Percentiles rank a stretch among this genome's conserved stretches.
Evolutionary conservation across 179 eudicot genomes (phyloP).

Genomic region (Carnegiea gigantea): DNA sequence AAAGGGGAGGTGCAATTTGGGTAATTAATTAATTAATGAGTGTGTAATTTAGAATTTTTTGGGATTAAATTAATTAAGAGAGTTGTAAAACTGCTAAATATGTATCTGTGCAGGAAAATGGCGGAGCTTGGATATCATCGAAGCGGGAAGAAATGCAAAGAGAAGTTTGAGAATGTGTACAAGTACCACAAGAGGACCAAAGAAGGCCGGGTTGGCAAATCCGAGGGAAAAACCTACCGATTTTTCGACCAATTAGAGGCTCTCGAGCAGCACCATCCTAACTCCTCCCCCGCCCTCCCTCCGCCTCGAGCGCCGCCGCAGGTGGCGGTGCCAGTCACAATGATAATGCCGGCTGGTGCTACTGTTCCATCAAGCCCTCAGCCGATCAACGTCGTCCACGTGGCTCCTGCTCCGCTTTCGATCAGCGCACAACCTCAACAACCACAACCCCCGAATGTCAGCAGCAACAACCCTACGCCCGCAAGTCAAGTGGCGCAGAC

Average conservation of each 20-base stretch:
- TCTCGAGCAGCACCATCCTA: conserved; percentile 32
- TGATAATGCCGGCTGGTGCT: conserved; percentile 38
- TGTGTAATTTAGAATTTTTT: not conserved
- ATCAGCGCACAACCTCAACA: not conserved
- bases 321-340: conserved; percentile 39
- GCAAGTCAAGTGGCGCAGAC: not conserved
- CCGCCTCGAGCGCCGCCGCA: conserved; percentile 25
- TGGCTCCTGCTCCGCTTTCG: not conserved
- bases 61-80: not conserved
- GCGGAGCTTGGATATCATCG: conserved; percentile 62
- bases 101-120: conserved; percentile 55
- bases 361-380: conserved; percentile 42
- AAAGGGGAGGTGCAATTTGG: not conserved
- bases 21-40: not conserved
- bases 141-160: conserved; percentile 68
- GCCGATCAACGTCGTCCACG: conserved; percentile 21
- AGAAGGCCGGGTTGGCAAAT: conserved; percentile 56
- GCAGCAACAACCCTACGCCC: not conserved
- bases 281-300: not conserved
- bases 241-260: conserved; percentile 60
- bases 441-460: not conserved
- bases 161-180: conserved; percentile 72
- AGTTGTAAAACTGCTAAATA: not conserved
- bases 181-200: conserved; percentile 68
- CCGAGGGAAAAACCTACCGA: conserved; percentile 57